Percentiles rank a stretch among this genome's conserved stretches.
phyloP scores from a whole-genome alignment of 495 filamentous ascomycete species.

The Geoglossum glabrum region DNA sequence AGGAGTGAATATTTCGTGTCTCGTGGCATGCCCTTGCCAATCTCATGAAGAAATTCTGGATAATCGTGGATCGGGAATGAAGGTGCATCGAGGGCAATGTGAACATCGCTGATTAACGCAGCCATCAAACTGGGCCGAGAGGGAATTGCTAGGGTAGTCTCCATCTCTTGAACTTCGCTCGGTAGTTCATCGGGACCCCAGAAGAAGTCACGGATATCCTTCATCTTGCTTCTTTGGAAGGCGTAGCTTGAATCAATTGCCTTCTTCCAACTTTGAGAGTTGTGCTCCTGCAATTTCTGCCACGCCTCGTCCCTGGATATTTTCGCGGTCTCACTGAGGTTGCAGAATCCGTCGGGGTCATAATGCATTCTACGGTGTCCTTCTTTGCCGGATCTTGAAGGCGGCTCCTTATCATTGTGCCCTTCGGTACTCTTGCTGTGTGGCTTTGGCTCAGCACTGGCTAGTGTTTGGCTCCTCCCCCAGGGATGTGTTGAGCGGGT shows the following conservation, averaged over 20 bases:
- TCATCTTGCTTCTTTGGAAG: constrained; percentile 50
- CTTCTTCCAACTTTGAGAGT: constrained; percentile 80
- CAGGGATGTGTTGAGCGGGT: constrained; percentile 25
- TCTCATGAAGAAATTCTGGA: constrained; percentile 60
- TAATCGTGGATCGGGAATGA: constrained; percentile 68
- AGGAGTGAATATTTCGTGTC: constrained; percentile 79
- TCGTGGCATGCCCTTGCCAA: constrained; percentile 89
- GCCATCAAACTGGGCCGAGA: constrained; percentile 72
- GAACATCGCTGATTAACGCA: constrained; percentile 62
- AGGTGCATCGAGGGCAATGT: constrained; percentile 77
- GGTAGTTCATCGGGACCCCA: constrained; percentile 68
- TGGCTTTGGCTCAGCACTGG: background rate
- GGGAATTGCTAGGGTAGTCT: constrained; percentile 71
- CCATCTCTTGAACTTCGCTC: constrained; percentile 58
- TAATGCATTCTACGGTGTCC: constrained; percentile 41
- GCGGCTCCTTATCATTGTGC: background rate
- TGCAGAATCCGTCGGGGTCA: constrained; percentile 51
- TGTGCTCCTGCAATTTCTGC: constrained; percentile 53
- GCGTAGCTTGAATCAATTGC: constrained; percentile 61
- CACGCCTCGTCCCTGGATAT: constrained; percentile 55
- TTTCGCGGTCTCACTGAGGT: constrained; percentile 45
- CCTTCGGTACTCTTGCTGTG: constrained; percentile 13
- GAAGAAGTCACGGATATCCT: constrained; percentile 60
- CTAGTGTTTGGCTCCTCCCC: background rate
- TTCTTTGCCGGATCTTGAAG: constrained; percentile 8